These are phyloP conservation scores for Penicillium polonicum DNA, from an alignment of 2,329 filamentous ascomycete genomes.

Conservation along the genomic window DNA sequence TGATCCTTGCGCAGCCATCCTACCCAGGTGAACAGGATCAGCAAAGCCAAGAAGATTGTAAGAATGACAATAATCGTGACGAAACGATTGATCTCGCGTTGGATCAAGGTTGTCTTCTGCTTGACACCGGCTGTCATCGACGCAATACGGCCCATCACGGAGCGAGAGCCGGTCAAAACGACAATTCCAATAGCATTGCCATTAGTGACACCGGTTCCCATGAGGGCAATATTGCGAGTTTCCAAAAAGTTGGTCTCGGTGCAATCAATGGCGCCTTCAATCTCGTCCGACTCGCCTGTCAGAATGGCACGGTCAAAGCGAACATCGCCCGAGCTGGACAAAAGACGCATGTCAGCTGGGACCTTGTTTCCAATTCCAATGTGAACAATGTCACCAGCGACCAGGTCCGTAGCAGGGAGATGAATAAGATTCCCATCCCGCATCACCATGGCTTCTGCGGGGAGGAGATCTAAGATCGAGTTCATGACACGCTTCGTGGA, in stretches of 20 bases:
- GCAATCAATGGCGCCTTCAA: slow-evolving; percentile 62
- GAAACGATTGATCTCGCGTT: slow-evolving; percentile 71
- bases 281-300: slow-evolving; percentile 68
- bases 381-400: slow-evolving; percentile 69
- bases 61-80: slow-evolving; percentile 67
- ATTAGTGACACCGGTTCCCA: slow-evolving; percentile 73
- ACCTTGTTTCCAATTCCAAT: slow-evolving; percentile 73
- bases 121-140: slow-evolving; percentile 71
- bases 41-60: slow-evolving; percentile 62
- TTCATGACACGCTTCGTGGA: slow-evolving; percentile 75
- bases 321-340: slow-evolving; percentile 67
- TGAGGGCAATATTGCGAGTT: slow-evolving; percentile 72
- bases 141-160: slow-evolving; percentile 75
- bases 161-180: slow-evolving; percentile 68
- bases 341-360: slow-evolving; percentile 71
- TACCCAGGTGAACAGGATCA: slow-evolving; percentile 56
- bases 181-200: slow-evolving; percentile 68
- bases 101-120: slow-evolving; percentile 65
- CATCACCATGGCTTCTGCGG: slow-evolving; percentile 66
- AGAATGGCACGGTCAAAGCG: slow-evolving; percentile 74
- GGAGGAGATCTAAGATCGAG: slow-evolving; percentile 74
- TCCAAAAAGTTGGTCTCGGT: slow-evolving; percentile 75
- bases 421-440: slow-evolving; percentile 59
- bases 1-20: slow-evolving; percentile 66
- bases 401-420: slow-evolving; percentile 61